Evolutionary conservation across 1,139 yeast species (phyloP).

Genomic region (Blastobotrys elegans): DNA sequence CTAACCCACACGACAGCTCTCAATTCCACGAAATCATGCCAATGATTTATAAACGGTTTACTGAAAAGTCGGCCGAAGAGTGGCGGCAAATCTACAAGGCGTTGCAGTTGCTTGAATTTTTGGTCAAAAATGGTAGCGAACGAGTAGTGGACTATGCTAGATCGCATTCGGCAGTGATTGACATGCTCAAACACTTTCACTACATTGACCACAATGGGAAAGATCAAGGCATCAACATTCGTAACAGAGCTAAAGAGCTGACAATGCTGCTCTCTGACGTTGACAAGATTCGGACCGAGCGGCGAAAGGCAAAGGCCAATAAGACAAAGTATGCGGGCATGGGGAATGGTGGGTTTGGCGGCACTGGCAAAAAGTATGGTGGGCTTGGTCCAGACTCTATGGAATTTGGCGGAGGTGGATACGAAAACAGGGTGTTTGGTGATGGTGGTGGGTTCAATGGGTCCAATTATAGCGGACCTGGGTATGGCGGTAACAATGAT

Average conservation of each 20-base stretch:
- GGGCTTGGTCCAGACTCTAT: constrained; percentile 36
- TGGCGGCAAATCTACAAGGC: constrained; percentile 98
- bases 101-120: constrained; percentile 81
- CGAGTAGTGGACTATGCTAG: constrained; percentile 93
- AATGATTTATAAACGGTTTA: constrained; percentile 57
- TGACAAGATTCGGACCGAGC: constrained; percentile 67
- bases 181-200: constrained; percentile 89
- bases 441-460: constrained; percentile 72
- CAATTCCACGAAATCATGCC: constrained; percentile 46
- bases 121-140: constrained; percentile 89
- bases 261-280: constrained; percentile 72
- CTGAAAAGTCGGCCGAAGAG: constrained; percentile 92
- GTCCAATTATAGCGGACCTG: constrained; percentile 34
- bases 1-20: too few species aligned
- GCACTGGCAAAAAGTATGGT: constrained; percentile 37
- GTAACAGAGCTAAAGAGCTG: constrained; percentile 82
- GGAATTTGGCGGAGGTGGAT: constrained; percentile 30
- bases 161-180: constrained; percentile 72
- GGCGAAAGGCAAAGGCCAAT: constrained; percentile 65
- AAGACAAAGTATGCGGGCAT: constrained; percentile 51
- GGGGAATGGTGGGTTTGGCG: constrained; percentile 42
- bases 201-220: constrained; percentile 91
- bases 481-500: constrained; percentile 27
- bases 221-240: constrained; percentile 93
- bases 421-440: constrained; percentile 59